Conservation (phyloP, 2,329 filamentous ascomycete genomes). For the Atkinsonella texensis region DNA sequence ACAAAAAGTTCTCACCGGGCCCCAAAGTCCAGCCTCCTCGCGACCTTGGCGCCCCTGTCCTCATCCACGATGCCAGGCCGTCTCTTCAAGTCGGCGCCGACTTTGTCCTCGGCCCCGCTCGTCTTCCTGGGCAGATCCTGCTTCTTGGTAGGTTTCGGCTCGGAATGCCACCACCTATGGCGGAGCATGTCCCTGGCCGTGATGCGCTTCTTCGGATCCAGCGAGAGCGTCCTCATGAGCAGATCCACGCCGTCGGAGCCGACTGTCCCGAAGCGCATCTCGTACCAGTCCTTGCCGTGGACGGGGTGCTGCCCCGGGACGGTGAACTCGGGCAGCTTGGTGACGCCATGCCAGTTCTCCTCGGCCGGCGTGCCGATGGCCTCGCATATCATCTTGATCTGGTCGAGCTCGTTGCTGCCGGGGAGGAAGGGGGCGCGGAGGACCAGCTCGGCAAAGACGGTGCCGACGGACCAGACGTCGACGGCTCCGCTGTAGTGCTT, state of each 20-base stretch:
- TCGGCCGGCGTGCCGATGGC: constrained; percentile 85
- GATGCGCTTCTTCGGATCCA: constrained; percentile 79
- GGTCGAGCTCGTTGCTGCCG: constrained; percentile 74
- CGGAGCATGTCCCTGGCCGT: constrained; percentile 66
- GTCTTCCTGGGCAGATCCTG: constrained; percentile 66
- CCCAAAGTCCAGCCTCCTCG: constrained; percentile 72
- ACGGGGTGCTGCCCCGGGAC: constrained; percentile 51
- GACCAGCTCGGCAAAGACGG: constrained; percentile 86
- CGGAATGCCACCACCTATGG: constrained; percentile 76
- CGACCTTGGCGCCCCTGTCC: constrained; percentile 60
- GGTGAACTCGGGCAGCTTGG: constrained; percentile 68
- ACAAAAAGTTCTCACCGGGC: constrained; percentile 18
- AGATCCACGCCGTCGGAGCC: constrained; percentile 78
- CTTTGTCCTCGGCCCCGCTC: constrained; percentile 51
- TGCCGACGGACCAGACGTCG: constrained; percentile 87
- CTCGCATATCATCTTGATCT: constrained; percentile 73
- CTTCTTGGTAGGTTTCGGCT: constrained; percentile 73
- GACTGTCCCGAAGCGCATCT: constrained; percentile 64
- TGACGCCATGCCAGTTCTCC: constrained; percentile 90
- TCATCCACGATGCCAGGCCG: constrained; percentile 57
- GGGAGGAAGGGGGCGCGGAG: constrained; percentile 73
- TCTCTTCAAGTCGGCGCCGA: constrained; percentile 73
- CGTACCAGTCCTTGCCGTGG: constrained; percentile 59
- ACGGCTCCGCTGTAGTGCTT: constrained; percentile 82
- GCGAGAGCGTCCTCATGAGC: constrained; percentile 68